Conservation (phyloP, 306 rosid species). For the Lathyrus sativus region DNA sequence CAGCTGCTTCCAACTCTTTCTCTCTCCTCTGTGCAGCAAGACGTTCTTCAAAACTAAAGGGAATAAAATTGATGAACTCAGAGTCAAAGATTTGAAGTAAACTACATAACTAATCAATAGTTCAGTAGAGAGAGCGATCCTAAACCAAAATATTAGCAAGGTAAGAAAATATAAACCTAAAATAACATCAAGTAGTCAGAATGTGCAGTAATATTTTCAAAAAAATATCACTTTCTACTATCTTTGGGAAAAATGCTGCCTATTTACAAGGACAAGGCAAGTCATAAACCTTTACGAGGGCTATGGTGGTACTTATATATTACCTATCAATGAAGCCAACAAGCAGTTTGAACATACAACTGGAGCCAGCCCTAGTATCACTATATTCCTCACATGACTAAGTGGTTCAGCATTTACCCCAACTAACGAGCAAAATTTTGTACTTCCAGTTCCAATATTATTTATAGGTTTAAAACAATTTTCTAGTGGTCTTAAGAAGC, state of each 20-base stretch:
- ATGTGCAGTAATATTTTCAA: slow-evolving; percentile 23
- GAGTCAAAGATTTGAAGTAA: slow-evolving; percentile 30
- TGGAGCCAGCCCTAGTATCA: slow-evolving; percentile 30
- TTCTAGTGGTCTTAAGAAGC: slow-evolving; percentile 24
- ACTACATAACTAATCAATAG: slow-evolving; percentile 19
- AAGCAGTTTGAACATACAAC: slow-evolving; percentile 25
- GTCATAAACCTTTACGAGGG: slow-evolving; percentile 4
- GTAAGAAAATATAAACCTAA: slow-evolving; percentile 34
- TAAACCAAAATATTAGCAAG: slow-evolving; percentile 26
- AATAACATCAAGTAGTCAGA: slow-evolving; percentile 12
- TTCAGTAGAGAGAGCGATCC: slow-evolving; percentile 15
- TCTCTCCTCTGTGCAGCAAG: slow-evolving; percentile 93
- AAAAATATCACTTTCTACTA: slow-evolving; percentile 19
- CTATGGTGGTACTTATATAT: background rate
- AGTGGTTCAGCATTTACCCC: slow-evolving; percentile 25
- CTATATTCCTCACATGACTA: slow-evolving; percentile 21
- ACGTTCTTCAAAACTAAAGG: slow-evolving; percentile 90
- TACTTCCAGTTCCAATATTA: slow-evolving; percentile 14
- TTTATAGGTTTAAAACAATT: slow-evolving; percentile 28
- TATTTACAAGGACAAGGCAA: slow-evolving; percentile 15
- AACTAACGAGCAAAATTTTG: slow-evolving; percentile 10
- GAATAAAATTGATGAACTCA: slow-evolving; percentile 32
- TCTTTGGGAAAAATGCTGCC: slow-evolving; percentile 11
- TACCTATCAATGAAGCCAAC: slow-evolving; percentile 11
- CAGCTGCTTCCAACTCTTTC: slow-evolving; percentile 68